Evolutionary conservation across 208 protist genomes (phyloP).

Genomic region (Acanthamoeba sp.): DNA sequence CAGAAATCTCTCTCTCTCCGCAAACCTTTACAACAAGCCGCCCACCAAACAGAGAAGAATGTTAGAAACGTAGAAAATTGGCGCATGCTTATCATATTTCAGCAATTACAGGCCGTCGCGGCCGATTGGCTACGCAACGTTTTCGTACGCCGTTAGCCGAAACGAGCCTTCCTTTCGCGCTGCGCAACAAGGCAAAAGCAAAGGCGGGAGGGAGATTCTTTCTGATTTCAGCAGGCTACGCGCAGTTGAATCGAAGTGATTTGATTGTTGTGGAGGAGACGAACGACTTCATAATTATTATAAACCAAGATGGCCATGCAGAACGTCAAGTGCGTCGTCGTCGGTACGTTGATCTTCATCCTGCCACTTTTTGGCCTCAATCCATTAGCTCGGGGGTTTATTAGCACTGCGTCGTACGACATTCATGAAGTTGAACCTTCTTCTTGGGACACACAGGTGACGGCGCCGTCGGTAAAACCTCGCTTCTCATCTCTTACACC

Average conservation of each 20-base stretch:
- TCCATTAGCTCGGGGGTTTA: neutral
- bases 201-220: neutral
- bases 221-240: neutral
- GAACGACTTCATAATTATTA: neutral
- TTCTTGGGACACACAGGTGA: neutral
- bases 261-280: neutral
- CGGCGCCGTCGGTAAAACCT: constrained; percentile 75
- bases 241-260: neutral
- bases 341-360: constrained; percentile 46
- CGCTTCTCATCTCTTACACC: constrained; percentile 73
- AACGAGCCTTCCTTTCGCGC: neutral
- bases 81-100: neutral
- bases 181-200: neutral
- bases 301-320: constrained; percentile 73
- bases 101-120: neutral
- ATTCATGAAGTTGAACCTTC: neutral
- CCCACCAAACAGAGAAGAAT: neutral
- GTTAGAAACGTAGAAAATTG: neutral
- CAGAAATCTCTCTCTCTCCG: neutral
- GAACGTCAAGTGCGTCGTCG: constrained; percentile 74
- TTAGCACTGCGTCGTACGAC: neutral
- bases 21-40: neutral
- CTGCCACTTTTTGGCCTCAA: neutral
- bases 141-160: constrained; percentile 21
- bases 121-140: neutral